A percentile compares a stretch with the other conserved stretches of the same genome.
phyloP scores from a whole-genome alignment of 1,139 yeast genomes.

The Kodamaea plutei region DNA sequence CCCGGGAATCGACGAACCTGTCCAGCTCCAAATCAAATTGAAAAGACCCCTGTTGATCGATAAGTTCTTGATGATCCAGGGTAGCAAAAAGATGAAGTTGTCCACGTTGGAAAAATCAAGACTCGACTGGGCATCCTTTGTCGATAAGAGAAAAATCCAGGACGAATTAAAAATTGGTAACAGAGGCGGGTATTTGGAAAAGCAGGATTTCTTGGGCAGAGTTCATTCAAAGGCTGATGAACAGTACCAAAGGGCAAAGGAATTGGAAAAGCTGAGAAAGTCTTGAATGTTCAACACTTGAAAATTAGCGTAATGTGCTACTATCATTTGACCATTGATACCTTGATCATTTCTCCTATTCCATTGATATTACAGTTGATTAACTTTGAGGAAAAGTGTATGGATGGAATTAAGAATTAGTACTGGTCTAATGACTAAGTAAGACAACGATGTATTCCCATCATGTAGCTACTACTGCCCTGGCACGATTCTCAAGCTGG shows the following conservation, averaged over 20 bases:
- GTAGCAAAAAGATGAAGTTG: conserved; percentile 54
- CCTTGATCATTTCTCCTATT: neutral
- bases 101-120: conserved; percentile 91
- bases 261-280: too few relatives aligned
- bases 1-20: conserved; percentile 29
- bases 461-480: too few relatives aligned
- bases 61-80: conserved; percentile 36
- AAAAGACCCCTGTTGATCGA: conserved; percentile 78
- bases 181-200: conserved; percentile 81
- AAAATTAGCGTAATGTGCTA: too few relatives aligned
- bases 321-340: too few relatives aligned
- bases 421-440: too few relatives aligned
- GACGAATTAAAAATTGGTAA: conserved; percentile 80
- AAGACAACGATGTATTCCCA: too few relatives aligned
- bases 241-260: conserved; percentile 56
- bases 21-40: conserved; percentile 36
- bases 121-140: conserved; percentile 94
- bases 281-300: too few relatives aligned
- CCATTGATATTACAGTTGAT: neutral
- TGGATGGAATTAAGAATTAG: too few relatives aligned
- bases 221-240: conserved; percentile 66
- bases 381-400: too few relatives aligned
- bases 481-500: too few relatives aligned
- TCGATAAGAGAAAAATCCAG: conserved; percentile 76
- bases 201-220: conserved; percentile 81